A percentile compares a stretch with the other conserved stretches of the same genome.
Evolutionary conservation across 2,329 filamentous ascomycete genomes (phyloP).

Genomic region (Penicillium olsonii): DNA sequence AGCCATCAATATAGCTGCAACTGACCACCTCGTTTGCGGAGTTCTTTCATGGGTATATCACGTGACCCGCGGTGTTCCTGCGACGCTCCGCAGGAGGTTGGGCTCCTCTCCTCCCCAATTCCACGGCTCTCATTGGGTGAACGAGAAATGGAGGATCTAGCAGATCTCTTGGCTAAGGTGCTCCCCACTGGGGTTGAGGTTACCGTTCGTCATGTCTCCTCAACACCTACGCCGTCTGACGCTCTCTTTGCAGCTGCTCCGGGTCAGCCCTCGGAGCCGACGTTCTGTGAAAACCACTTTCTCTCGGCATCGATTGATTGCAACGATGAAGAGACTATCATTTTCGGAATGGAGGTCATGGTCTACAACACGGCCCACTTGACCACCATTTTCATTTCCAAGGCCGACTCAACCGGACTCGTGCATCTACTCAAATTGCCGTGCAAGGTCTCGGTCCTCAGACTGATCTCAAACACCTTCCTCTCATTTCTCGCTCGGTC

Average conservation of each 20-base stretch:
- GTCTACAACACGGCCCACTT: slow-evolving; percentile 79
- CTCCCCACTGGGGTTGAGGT: slow-evolving; percentile 60
- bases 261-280: slow-evolving; percentile 69
- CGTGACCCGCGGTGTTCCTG: slow-evolving; percentile 17
- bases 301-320: slow-evolving; percentile 57
- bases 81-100: slow-evolving; percentile 15
- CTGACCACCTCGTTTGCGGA: not conserved
- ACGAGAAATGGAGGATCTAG: slow-evolving; percentile 35
- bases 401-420: slow-evolving; percentile 94
- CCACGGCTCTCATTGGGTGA: slow-evolving; percentile 19
- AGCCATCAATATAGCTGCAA: too few relatives aligned
- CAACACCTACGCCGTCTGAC: slow-evolving; percentile 71
- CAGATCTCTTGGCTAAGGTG: slow-evolving; percentile 52
- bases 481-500: slow-evolving; percentile 71
- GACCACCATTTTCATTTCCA: slow-evolving; percentile 91
- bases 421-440: slow-evolving; percentile 64
- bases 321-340: slow-evolving; percentile 57
- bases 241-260: slow-evolving; percentile 80
- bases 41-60: too few relatives aligned
- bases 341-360: slow-evolving; percentile 83
- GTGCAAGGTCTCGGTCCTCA: slow-evolving; percentile 67
- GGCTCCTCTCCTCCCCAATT: slow-evolving; percentile 20
- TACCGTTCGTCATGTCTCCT: slow-evolving; percentile 82
- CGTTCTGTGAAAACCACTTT: slow-evolving; percentile 85
- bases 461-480: slow-evolving; percentile 72